Percentiles rank a stretch among this genome's conserved stretches.
These are phyloP conservation scores for Jamesozyma lodderae DNA, from an alignment of 805 yeast species.

Conservation along the genomic window DNA sequence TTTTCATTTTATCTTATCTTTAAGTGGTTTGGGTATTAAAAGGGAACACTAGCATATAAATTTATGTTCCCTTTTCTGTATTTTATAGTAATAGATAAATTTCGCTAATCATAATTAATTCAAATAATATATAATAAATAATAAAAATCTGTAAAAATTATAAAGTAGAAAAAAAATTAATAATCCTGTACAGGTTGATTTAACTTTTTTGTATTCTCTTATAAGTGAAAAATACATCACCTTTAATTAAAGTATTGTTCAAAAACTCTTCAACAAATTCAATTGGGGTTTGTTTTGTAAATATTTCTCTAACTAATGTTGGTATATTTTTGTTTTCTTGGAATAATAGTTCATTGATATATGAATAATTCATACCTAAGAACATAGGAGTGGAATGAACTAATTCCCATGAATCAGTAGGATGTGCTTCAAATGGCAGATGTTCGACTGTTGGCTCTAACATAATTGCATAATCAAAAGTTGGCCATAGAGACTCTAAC, in stretches of 20 bases:
- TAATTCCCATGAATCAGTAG: slow-evolving; percentile 34
- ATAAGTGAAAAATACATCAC: slow-evolving; percentile 27
- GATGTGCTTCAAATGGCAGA: slow-evolving; percentile 8
- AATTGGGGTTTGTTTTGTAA: slow-evolving; percentile 6
- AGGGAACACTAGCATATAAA: no score
- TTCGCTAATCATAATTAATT: no score
- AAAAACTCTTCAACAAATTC: slow-evolving; percentile 12
- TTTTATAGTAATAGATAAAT: no score
- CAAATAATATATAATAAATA: no score
- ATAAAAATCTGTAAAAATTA: no score
- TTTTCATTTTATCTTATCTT: no score
- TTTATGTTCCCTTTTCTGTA: no score
- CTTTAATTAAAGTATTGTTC: slow-evolving; percentile 16
- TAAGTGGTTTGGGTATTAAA: no score
- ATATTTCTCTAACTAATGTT: slow-evolving; percentile 3
- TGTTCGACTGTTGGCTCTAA: slow-evolving; percentile 9
- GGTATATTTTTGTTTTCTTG: slow-evolving; percentile 15
- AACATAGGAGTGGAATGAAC: slow-evolving; percentile 34
- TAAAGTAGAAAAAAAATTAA: no score
- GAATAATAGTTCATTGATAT: slow-evolving; percentile 11
- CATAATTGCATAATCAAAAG: slow-evolving; percentile 45
- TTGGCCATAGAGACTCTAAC: slow-evolving; percentile 36
- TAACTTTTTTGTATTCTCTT: slow-evolving; percentile 14
- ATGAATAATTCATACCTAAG: slow-evolving; percentile 32
- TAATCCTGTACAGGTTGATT: no score